Percentiles rank a stretch among this genome's conserved stretches.
These are phyloP conservation scores for Besnoitia besnoiti DNA, from an alignment of 169 alveolate species.

Conservation along the genomic window DNA sequence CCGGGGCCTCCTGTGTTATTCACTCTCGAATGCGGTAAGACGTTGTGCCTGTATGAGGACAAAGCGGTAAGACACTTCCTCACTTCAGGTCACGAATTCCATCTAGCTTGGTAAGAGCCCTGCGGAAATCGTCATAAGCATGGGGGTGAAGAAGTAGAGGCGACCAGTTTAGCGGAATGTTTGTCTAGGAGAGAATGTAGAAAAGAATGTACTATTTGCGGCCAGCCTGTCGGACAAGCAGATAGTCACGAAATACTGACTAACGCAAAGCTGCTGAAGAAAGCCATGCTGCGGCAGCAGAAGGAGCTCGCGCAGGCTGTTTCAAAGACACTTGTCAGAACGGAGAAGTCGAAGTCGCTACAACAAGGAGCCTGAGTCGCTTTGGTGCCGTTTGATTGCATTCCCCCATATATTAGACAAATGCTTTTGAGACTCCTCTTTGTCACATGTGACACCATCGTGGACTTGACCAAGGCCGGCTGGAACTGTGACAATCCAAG, in stretches of 20 bases:
- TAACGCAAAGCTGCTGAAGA: neutral
- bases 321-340: neutral
- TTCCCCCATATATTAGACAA: too few relatives aligned
- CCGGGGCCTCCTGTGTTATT: conserved; percentile 50
- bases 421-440: too few relatives aligned
- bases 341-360: neutral
- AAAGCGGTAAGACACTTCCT: neutral
- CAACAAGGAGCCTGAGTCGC: neutral
- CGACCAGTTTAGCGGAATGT: conserved; percentile 17
- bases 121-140: too few relatives aligned
- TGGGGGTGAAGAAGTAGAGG: too few relatives aligned
- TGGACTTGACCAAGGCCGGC: too few relatives aligned
- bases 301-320: conserved; percentile 12
- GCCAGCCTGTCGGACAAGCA: neutral
- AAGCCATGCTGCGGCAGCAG: neutral
- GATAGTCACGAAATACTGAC: neutral
- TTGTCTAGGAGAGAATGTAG: conserved; percentile 50
- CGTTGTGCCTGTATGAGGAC: neutral
- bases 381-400: too few relatives aligned
- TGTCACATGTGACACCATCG: too few relatives aligned
- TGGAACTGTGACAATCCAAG: too few relatives aligned
- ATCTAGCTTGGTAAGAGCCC: conserved; percentile 39
- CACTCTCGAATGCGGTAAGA: conserved; percentile 44
- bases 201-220: conserved; percentile 54
- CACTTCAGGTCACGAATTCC: conserved; percentile 51